These are phyloP conservation scores for Phascolomyces articulosus DNA, from an alignment of 371 early-diverging fungal genomes.

Conservation along the genomic window DNA sequence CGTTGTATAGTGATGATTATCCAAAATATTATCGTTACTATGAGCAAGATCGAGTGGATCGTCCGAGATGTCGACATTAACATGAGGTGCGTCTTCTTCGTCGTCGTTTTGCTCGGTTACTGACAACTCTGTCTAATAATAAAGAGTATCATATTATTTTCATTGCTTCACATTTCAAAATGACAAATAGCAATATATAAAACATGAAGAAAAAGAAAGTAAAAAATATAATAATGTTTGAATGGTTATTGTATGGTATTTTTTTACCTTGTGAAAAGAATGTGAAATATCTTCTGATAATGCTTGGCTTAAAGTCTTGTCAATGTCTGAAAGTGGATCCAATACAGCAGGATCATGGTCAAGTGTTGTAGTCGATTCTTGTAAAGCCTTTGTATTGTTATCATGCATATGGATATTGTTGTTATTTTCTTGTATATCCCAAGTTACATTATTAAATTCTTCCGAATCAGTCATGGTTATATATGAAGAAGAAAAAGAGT, in stretches of 20 bases:
- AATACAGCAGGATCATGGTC: constrained; percentile 2
- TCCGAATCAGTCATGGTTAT: constrained; percentile 28
- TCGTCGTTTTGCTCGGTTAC: not conserved
- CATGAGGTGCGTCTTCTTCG: not conserved
- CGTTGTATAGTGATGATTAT: not conserved
- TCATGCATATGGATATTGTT: too few species aligned
- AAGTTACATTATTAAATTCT: constrained; percentile 37
- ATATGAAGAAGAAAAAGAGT: not conserved
- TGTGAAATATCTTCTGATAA: not conserved
- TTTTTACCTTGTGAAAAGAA: not conserved
- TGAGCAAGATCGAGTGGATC: not conserved
- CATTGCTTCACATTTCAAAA: not conserved
- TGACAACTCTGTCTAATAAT: not conserved
- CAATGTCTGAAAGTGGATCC: constrained; percentile 18
- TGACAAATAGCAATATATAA: too few species aligned
- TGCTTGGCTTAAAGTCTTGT: constrained; percentile 10
- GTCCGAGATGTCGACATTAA: constrained; percentile 1
- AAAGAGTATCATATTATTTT: too few species aligned
- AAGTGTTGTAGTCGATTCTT: not conserved
- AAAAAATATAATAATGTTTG: not conserved
- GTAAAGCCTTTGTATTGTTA: not conserved
- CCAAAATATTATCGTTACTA: not conserved
- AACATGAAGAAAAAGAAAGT: too few species aligned
- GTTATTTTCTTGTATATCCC: constrained; percentile 30
- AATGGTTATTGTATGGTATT: not conserved